These are phyloP conservation scores for Candida hispaniensis DNA, from an alignment of 805 yeast species.

Conservation along the genomic window DNA sequence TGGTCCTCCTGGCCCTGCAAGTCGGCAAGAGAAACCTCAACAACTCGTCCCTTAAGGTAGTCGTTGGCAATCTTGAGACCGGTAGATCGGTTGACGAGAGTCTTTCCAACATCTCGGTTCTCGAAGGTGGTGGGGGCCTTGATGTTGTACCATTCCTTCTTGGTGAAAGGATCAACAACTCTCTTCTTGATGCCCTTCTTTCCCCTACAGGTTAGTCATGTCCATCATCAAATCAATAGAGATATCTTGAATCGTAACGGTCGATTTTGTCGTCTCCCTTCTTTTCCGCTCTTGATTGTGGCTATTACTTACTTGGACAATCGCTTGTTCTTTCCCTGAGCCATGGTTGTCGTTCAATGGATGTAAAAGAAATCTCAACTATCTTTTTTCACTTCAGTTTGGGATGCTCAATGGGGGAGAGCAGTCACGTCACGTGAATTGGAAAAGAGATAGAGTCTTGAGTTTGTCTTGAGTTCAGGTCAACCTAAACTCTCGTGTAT, in stretches of 20 bases:
- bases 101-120: conserved; percentile 98
- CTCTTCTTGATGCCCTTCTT: conserved; percentile 98
- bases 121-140: conserved; percentile 98
- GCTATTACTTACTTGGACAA: conserved; percentile 33
- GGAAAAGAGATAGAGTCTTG: too few relatives aligned
- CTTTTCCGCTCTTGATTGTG: background rate
- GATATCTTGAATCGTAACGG: too few relatives aligned
- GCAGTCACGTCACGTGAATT: too few relatives aligned
- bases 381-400: conserved; percentile 14
- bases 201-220: conserved; percentile 41
- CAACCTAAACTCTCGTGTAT: too few relatives aligned
- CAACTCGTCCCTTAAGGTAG: conserved; percentile 95
- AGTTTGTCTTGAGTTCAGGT: too few relatives aligned
- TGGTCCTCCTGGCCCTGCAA: conserved; percentile 98
- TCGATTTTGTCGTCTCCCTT: background rate
- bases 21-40: conserved; percentile 93
- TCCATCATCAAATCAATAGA: too few relatives aligned
- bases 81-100: conserved; percentile 94
- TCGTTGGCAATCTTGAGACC: conserved; percentile 97
- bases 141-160: conserved; percentile 97
- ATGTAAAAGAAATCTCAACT: conserved; percentile 14
- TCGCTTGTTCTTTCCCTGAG: conserved; percentile 83
- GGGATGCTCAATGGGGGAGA: too few relatives aligned
- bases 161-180: conserved; percentile 98
- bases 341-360: conserved; percentile 35